phyloP scores from a whole-genome alignment of 1,139 yeast species.

The Hyphopichia wangnamkhiaoensis region DNA sequence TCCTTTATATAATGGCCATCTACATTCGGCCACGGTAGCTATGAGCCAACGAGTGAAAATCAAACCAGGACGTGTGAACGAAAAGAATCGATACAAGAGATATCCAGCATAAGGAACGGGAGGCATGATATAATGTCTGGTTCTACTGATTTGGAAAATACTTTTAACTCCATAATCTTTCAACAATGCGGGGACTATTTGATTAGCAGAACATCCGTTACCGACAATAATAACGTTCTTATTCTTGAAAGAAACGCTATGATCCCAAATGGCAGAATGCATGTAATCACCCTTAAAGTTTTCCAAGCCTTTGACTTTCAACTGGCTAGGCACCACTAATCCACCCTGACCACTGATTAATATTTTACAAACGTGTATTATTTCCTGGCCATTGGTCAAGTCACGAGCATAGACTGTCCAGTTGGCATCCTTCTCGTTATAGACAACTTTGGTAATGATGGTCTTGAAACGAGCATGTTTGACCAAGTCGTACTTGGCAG shows the following conservation, averaged over 20 bases:
- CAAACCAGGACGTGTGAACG: slow-evolving; percentile 29
- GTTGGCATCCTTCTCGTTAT: slow-evolving; percentile 29
- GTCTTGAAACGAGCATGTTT: slow-evolving; percentile 32
- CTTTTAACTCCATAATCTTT: slow-evolving; percentile 27
- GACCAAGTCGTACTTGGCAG: slow-evolving; percentile 32
- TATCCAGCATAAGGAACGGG: slow-evolving; percentile 32
- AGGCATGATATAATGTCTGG: slow-evolving; percentile 43
- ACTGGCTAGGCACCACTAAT: slow-evolving; percentile 36
- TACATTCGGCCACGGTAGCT: slow-evolving; percentile 30
- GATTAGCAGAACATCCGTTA: slow-evolving; percentile 49
- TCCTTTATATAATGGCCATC: slow-evolving; percentile 40
- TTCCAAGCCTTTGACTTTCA: slow-evolving; percentile 37
- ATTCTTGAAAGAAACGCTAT: slow-evolving; percentile 34
- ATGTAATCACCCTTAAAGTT: slow-evolving; percentile 45
- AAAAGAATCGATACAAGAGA: slow-evolving; percentile 22
- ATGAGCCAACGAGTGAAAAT: slow-evolving; percentile 29
- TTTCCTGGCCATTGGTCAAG: slow-evolving; percentile 32
- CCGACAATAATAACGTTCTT: slow-evolving; percentile 42
- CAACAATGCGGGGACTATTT: slow-evolving; percentile 38
- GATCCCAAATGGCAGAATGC: slow-evolving; percentile 53
- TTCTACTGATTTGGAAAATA: slow-evolving; percentile 36
- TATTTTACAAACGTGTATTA: slow-evolving; percentile 29
- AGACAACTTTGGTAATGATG: slow-evolving; percentile 28
- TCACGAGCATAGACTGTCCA: slow-evolving; percentile 41
- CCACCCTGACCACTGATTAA: slow-evolving; percentile 40